phyloP scores from a whole-genome alignment of 805 yeast genomes.

The Wickerhamiella spandovensis region DNA sequence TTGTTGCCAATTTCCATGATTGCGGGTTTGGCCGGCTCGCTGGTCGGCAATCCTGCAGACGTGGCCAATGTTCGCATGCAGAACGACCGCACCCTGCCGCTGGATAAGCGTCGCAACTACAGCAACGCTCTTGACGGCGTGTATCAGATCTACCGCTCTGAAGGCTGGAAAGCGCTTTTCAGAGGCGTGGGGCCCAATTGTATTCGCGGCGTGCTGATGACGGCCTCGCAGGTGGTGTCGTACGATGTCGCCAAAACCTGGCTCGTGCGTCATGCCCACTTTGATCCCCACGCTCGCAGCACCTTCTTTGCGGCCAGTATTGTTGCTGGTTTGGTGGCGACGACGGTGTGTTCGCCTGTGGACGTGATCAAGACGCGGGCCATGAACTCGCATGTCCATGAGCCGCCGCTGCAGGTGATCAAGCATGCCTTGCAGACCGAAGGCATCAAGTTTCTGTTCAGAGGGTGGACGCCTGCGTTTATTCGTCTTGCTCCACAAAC shows the following conservation, averaged over 20 bases:
- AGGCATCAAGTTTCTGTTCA: slow-evolving; percentile 68
- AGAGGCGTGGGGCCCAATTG: slow-evolving; percentile 70
- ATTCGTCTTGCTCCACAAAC: slow-evolving; percentile 67
- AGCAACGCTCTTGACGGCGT: slow-evolving; percentile 70
- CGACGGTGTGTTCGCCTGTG: slow-evolving; percentile 86
- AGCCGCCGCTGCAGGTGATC: slow-evolving; percentile 39
- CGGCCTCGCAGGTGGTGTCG: slow-evolving; percentile 81
- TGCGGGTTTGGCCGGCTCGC: slow-evolving; percentile 75
- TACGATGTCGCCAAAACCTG: slow-evolving; percentile 61
- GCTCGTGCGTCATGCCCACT: slow-evolving; percentile 35
- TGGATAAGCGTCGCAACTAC: slow-evolving; percentile 55
- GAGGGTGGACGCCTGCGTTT: slow-evolving; percentile 87
- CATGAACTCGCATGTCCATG: slow-evolving; percentile 42
- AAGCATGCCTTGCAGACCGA: slow-evolving; percentile 45
- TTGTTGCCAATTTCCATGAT: slow-evolving; percentile 69
- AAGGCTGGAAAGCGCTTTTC: slow-evolving; percentile 45
- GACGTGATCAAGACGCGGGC: slow-evolving; percentile 82
- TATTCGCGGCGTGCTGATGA: slow-evolving; percentile 73
- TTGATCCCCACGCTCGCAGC: slow-evolving; percentile 46
- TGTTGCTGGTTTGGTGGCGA: slow-evolving; percentile 76
- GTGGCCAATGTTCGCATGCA: slow-evolving; percentile 85
- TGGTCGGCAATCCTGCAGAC: slow-evolving; percentile 81
- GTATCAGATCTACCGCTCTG: slow-evolving; percentile 42
- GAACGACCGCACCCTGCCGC: slow-evolving; percentile 61
- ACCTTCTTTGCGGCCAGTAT: slow-evolving; percentile 73